These are phyloP conservation scores for Ogataea ganodermae DNA, from an alignment of 805 yeast species.

Conservation along the genomic window DNA sequence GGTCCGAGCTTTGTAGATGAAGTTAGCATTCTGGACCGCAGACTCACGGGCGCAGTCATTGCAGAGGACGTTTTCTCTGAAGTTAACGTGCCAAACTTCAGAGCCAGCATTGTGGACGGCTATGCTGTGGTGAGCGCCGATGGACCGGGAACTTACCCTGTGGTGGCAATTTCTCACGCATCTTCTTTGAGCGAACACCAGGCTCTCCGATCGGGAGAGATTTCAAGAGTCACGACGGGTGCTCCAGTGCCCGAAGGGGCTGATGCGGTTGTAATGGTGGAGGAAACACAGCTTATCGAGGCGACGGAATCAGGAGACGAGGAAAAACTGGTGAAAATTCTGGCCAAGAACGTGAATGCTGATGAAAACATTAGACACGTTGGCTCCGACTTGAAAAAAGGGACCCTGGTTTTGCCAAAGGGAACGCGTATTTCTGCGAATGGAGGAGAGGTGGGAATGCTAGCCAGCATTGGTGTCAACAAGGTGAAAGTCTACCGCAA, in stretches of 20 bases:
- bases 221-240: slow-evolving; percentile 55
- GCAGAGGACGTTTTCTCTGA: slow-evolving; percentile 45
- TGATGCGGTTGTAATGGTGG: slow-evolving; percentile 55
- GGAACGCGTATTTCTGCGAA: slow-evolving; percentile 40
- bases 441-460: slow-evolving; percentile 53
- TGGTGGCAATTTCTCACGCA: slow-evolving; percentile 46
- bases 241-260: slow-evolving; percentile 59
- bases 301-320: slow-evolving; percentile 41
- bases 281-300: slow-evolving; percentile 45
- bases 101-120: slow-evolving; percentile 61
- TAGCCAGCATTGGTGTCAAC: slow-evolving; percentile 48
- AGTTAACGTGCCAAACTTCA: slow-evolving; percentile 46
- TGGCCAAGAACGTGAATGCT: slow-evolving; percentile 40
- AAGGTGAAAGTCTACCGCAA: slow-evolving; percentile 40
- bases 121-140: slow-evolving; percentile 50
- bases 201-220: slow-evolving; percentile 31
- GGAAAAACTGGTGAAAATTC: slow-evolving; percentile 42
- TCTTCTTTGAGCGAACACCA: slow-evolving; percentile 29
- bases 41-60: slow-evolving; percentile 39
- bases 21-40: slow-evolving; percentile 31
- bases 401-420: slow-evolving; percentile 38
- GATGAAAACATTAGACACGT: slow-evolving; percentile 49
- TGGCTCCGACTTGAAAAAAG: slow-evolving; percentile 50
- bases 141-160: slow-evolving; percentile 47
- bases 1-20: slow-evolving; percentile 23